Percentiles rank a stretch among this genome's conserved stretches.
These are phyloP conservation scores for Lachnellula cervina DNA, from an alignment of 2,329 filamentous ascomycete genomes.

Conservation along the genomic window DNA sequence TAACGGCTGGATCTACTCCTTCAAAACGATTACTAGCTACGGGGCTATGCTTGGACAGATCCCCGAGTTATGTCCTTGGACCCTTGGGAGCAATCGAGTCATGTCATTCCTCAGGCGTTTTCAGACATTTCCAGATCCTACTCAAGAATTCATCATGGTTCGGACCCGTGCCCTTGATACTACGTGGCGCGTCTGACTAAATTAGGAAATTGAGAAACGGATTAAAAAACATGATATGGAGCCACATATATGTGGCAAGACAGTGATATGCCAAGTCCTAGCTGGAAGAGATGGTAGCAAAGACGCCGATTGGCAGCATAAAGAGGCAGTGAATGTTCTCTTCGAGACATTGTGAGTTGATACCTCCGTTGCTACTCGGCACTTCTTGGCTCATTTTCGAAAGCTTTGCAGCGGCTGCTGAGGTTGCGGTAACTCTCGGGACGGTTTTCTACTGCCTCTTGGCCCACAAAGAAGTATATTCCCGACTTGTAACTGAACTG, in stretches of 20 bases:
- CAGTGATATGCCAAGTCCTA: neutral
- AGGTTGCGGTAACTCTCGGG: neutral
- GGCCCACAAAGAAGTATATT: neutral
- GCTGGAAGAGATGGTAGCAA: neutral
- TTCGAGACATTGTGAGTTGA: neutral
- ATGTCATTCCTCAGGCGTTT: neutral
- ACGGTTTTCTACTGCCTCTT: neutral
- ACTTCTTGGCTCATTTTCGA: neutral
- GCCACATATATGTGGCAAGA: neutral
- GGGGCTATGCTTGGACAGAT: neutral
- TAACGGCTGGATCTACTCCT: neutral
- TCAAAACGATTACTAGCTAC: neutral
- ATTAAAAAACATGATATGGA: neutral
- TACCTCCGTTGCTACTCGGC: neutral
- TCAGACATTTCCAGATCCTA: neutral
- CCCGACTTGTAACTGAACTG: neutral
- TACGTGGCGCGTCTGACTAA: neutral
- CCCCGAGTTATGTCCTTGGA: neutral
- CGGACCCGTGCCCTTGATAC: neutral
- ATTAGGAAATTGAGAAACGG: neutral
- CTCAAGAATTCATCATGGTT: neutral
- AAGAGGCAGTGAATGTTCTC: neutral
- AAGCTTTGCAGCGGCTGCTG: neutral
- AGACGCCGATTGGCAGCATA: neutral
- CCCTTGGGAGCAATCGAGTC: neutral